Conservation (phyloP, 2,329 filamentous ascomycete genomes). For the Atkinsonella hypoxylon region DNA sequence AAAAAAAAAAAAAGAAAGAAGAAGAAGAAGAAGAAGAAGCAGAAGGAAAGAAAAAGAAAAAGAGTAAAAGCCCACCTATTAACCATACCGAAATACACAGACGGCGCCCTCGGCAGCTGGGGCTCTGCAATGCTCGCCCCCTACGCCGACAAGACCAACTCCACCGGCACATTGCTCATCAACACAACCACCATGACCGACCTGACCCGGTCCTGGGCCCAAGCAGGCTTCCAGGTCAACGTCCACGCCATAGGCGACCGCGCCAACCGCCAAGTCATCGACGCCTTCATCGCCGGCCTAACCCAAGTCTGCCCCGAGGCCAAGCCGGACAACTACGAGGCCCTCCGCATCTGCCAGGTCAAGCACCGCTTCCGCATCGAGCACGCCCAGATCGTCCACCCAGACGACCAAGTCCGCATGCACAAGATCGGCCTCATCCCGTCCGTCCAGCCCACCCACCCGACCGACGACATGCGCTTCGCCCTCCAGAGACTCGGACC, state of each 20-base stretch:
- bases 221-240: conserved; percentile 53
- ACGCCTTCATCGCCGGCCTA: conserved; percentile 48
- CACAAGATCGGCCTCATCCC: conserved; percentile 48
- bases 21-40: no score
- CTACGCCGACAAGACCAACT: conserved; percentile 49
- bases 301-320: conserved; percentile 35
- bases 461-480: conserved; percentile 60
- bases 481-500: conserved; percentile 47
- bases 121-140: conserved; percentile 61
- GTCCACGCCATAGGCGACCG: conserved; percentile 63
- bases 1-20: no score
- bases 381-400: conserved; percentile 59
- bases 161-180: conserved; percentile 52
- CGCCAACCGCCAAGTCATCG: conserved; percentile 52
- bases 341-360: conserved; percentile 38
- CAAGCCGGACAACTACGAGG: conserved; percentile 12
- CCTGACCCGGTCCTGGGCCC: conserved; percentile 46
- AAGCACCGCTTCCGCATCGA: conserved; percentile 53
- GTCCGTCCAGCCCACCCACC: conserved; percentile 60
- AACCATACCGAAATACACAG: conserved; percentile 21
- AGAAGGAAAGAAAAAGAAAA: no score
- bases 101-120: conserved; percentile 60
- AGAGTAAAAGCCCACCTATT: not conserved
- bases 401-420: conserved; percentile 49
- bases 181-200: conserved; percentile 46